These are phyloP conservation scores for Lycium barbarum DNA, from an alignment of 257 asterid species.

Conservation along the genomic window DNA sequence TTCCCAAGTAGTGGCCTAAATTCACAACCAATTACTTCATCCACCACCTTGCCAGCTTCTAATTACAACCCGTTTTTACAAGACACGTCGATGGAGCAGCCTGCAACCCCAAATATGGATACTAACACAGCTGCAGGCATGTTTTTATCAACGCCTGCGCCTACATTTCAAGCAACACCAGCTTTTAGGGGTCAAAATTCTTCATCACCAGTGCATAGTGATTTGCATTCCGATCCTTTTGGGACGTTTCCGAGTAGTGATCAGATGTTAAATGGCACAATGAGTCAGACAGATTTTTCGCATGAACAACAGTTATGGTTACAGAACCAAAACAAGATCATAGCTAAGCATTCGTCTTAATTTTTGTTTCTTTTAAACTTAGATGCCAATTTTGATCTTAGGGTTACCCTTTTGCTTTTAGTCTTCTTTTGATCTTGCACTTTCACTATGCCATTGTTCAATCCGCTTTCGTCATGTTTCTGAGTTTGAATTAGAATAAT, in stretches of 20 bases:
- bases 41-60: not conserved
- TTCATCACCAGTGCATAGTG: conserved; percentile 30
- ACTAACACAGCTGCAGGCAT: not conserved
- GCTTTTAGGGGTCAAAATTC: conserved; percentile 56
- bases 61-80: conserved; percentile 71
- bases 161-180: conserved; percentile 54
- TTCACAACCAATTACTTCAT: not conserved
- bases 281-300: conserved; percentile 50
- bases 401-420: not conserved
- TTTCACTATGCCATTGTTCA: not conserved
- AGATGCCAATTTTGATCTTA: not conserved
- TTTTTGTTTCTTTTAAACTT: not conserved
- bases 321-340: conserved; percentile 76
- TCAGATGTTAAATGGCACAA: conserved; percentile 35
- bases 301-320: conserved; percentile 72
- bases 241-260: conserved; percentile 41
- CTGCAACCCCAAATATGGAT: not conserved
- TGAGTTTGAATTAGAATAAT: not conserved
- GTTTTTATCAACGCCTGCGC: conserved; percentile 32
- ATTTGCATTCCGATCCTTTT: conserved; percentile 59
- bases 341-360: conserved; percentile 58
- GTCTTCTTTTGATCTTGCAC: not conserved
- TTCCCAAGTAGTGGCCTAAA: not conserved
- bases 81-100: conserved; percentile 36
- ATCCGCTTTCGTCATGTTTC: not conserved